Conservation (phyloP, 306 rosid genomes). For the Prunus davidiana region DNA sequence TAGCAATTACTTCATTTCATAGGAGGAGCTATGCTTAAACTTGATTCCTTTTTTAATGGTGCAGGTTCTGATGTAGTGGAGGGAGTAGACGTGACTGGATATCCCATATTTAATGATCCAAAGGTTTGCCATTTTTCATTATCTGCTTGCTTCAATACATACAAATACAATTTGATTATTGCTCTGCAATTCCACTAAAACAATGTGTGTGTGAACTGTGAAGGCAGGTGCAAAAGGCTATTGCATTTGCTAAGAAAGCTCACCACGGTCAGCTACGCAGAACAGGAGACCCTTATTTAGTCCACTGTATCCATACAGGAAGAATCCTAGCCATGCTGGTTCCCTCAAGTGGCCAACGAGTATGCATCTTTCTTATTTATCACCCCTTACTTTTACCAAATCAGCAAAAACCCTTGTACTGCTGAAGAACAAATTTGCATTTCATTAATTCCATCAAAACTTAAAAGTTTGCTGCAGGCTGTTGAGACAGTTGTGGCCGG, state of each 20-base stretch:
- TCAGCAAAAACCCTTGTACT: neutral
- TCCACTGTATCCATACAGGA: slow-evolving; percentile 90
- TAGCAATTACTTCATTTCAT: neutral
- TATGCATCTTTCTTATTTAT: slow-evolving; percentile 30
- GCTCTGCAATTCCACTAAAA: slow-evolving; percentile 40
- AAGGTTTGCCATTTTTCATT: slow-evolving; percentile 56
- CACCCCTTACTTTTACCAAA: neutral
- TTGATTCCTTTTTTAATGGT: neutral
- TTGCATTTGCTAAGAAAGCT: slow-evolving; percentile 85
- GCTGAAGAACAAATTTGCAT: neutral
- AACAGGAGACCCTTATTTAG: slow-evolving; percentile 92
- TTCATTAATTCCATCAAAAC: slow-evolving; percentile 13
- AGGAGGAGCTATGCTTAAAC: neutral
- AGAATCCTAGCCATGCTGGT: slow-evolving; percentile 87
- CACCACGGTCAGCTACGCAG: slow-evolving; percentile 83
- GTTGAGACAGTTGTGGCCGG: slow-evolving; percentile 93
- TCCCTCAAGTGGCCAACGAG: slow-evolving; percentile 83
- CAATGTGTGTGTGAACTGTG: slow-evolving; percentile 37
- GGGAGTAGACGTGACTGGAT: slow-evolving; percentile 93
- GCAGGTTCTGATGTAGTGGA: slow-evolving; percentile 76
- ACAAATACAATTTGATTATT: neutral
- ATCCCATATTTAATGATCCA: slow-evolving; percentile 65
- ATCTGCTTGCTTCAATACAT: neutral
- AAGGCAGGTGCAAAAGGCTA: slow-evolving; percentile 99
- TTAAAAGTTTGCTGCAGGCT: slow-evolving; percentile 59